Conservation (phyloP, 352 stramenopile species). For the Phytophthora vignae region DNA sequence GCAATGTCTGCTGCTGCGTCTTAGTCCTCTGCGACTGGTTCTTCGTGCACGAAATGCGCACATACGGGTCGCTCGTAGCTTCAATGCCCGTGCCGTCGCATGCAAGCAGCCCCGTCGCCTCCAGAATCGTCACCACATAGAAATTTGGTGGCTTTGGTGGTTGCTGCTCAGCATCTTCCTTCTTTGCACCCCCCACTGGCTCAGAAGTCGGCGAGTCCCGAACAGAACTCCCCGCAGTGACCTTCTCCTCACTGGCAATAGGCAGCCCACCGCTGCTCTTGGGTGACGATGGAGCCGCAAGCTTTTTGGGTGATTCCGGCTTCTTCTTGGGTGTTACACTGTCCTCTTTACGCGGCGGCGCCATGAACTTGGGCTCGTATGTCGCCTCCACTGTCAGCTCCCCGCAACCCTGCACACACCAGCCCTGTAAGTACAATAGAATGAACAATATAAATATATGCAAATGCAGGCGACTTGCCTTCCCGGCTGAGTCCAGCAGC, state of each 20-base stretch:
- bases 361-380: conserved; percentile 57
- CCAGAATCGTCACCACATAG: conserved; percentile 73
- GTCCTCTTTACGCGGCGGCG: conserved; percentile 17
- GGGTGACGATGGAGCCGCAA: conserved; percentile 5
- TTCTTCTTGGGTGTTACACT: conserved; percentile 12
- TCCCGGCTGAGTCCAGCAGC: conserved; percentile 27
- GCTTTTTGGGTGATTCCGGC: conserved; percentile 9
- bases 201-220: background rate
- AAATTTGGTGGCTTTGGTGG: conserved; percentile 49
- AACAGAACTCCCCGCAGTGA: conserved; percentile 3
- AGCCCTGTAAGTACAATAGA: background rate
- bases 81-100: conserved; percentile 63
- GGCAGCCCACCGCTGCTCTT: background rate
- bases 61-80: conserved; percentile 74
- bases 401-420: conserved; percentile 32
- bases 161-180: conserved; percentile 6
- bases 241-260: conserved; percentile 18
- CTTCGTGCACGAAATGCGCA: conserved; percentile 62
- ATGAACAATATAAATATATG: background rate
- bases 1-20: conserved; percentile 68
- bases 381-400: conserved; percentile 49
- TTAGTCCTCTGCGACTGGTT: conserved; percentile 71
- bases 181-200: background rate
- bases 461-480: conserved; percentile 4
- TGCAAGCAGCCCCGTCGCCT: conserved; percentile 60